Percentiles rank a stretch among this genome's conserved stretches.
phyloP scores from a whole-genome alignment of 805 yeast genomes.

The Scheffersomyces spartinae region DNA sequence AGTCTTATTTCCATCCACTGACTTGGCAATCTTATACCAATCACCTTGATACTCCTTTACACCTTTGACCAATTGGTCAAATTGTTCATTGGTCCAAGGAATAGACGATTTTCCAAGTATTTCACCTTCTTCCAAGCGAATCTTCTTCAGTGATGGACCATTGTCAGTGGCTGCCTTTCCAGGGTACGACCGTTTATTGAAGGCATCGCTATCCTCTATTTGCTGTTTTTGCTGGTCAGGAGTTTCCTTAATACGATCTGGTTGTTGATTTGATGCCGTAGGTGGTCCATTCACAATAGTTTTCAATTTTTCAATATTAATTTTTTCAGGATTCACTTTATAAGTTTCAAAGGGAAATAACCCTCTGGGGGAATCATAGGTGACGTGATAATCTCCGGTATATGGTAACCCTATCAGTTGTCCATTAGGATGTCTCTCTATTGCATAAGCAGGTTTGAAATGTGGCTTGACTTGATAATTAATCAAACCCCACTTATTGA shows the following conservation, averaged over 20 bases:
- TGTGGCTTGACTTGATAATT: constrained; percentile 86
- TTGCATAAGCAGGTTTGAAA: constrained; percentile 49
- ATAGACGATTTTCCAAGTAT: too few relatives aligned
- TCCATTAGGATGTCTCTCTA: constrained; percentile 38
- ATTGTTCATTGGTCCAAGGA: constrained; percentile 63
- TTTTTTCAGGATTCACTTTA: constrained; percentile 47
- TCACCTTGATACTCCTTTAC: constrained; percentile 54
- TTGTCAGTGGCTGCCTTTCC: too few relatives aligned
- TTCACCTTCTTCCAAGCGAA: too few relatives aligned
- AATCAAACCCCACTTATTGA: constrained; percentile 87
- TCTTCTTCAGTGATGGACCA: too few relatives aligned
- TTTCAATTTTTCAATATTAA: too few relatives aligned
- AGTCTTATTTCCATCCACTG: constrained; percentile 51
- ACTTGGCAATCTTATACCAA: constrained; percentile 67
- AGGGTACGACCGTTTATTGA: constrained; percentile 1
- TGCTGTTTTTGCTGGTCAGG: constrained; percentile 1
- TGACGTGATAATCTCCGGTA: constrained; percentile 66
- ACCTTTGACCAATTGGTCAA: constrained; percentile 50
- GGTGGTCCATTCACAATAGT: too few relatives aligned
- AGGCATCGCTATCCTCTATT: too few relatives aligned
- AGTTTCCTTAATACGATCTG: too few relatives aligned
- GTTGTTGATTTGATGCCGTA: too few relatives aligned
- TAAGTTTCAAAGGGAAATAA: constrained; percentile 83
- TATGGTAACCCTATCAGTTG: constrained; percentile 46
- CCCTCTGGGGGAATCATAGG: constrained; percentile 84